Evolutionary conservation across 139 green algal genomes (phyloP).

Genomic region (Coelastrella sp.): DNA sequence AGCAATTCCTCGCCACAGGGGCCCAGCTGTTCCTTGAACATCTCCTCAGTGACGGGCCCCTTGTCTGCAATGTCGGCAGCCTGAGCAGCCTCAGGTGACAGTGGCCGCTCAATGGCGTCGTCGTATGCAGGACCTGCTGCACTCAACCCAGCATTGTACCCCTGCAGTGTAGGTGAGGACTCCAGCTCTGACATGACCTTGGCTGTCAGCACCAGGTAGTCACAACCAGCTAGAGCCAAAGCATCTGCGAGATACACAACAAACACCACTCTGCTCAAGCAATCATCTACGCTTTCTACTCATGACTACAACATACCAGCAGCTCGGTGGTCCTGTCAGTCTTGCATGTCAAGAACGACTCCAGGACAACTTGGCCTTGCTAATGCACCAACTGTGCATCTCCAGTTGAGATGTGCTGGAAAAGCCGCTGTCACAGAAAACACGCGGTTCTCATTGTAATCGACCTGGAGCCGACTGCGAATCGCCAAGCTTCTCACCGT

Average conservation of each 20-base stretch:
- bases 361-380: background rate
- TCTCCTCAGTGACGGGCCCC: background rate
- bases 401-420: too few species aligned
- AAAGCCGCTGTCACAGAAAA: too few species aligned
- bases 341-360: too few species aligned
- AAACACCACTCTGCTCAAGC: background rate
- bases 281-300: too few species aligned
- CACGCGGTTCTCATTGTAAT: too few species aligned
- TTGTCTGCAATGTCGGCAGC: background rate
- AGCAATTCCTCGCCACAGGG: slow-evolving; percentile 61
- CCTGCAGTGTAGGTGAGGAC: slow-evolving; percentile 63
- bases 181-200: slow-evolving; percentile 67
- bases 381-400: background rate
- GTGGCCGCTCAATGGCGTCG: slow-evolving; percentile 39
- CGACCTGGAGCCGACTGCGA: too few species aligned
- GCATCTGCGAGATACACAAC: slow-evolving; percentile 64
- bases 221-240: slow-evolving; percentile 77
- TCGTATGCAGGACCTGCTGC: background rate
- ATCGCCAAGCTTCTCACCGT: slow-evolving; percentile 53
- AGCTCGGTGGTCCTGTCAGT: too few species aligned
- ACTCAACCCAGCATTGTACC: slow-evolving; percentile 72
- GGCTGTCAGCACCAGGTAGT: slow-evolving; percentile 79
- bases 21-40: slow-evolving; percentile 59
- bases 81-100: slow-evolving; percentile 15
- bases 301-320: too few species aligned